Evolutionary conservation across 345 rosid species (phyloP), one percentile per base, ranked within the genome.

Genomic region (Moricandia moricandioides): DNA sequence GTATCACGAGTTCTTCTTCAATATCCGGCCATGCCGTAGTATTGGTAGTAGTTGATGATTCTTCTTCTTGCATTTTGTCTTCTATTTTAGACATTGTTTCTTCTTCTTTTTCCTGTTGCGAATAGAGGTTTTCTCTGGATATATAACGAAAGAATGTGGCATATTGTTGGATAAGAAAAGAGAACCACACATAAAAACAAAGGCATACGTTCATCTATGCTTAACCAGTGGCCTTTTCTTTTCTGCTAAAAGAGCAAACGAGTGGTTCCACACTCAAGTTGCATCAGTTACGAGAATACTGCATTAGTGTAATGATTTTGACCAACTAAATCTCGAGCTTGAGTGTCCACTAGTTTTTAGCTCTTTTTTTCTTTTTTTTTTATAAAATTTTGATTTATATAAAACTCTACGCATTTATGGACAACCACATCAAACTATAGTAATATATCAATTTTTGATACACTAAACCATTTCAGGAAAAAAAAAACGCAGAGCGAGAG

Each of bases 141-240:
- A 69, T 62, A 79, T 74, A 70, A 77, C 45, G 76, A 62, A 76
- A 65, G 66, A 70, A 76, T 77, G 71, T 77, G 66, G 63, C 34
- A 56, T 37, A 17, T 47, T 34, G 58, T 61, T 70, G 13, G 97
- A 93, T 91, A 93, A 91, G 97, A 79, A 94, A 94, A 90, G 91
- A 91, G 95, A 91, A 88, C 97, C 96, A 94, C 97, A 88, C 89
- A 88, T 80, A 82, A 58, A 87, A 88, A 84, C 79, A 82, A 83
- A 87, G 91, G 67, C 86, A 84, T 84, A 87, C 87, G 95, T 82
- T 78, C 84, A 74, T 78, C 69, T 66, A 60, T 77, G 75, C 79
- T 69, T 81, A 37, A 61, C 79, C 69, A 79, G 66, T 67, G 71
- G 68, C 62, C 65, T 76, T 73, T 76, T 67, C 24, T 73, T 82